Conservation (phyloP, 306 rosid genomes). For the Glycyrrhiza uralensis region DNA sequence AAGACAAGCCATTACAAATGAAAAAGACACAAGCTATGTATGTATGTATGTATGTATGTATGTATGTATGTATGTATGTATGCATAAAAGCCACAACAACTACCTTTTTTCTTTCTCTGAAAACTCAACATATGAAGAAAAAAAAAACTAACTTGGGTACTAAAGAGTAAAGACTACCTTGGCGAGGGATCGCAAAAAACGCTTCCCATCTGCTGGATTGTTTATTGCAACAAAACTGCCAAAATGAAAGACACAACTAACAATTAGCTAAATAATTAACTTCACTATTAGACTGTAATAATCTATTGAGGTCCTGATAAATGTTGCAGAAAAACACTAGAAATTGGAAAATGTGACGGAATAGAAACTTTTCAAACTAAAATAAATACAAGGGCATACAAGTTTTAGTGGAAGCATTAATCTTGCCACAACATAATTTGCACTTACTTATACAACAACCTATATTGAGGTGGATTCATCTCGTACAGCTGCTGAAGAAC, state of each 20-base stretch:
- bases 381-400: neutral
- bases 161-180: too few species aligned
- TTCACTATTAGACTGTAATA: neutral
- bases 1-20: too few species aligned
- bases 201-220: constrained; percentile 61
- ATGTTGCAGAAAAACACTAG: too few species aligned
- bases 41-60: too few species aligned
- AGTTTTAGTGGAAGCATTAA: neutral
- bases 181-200: constrained; percentile 58
- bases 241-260: neutral
- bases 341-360: too few species aligned
- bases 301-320: neutral
- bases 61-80: too few species aligned
- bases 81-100: too few species aligned
- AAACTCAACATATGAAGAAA: too few species aligned
- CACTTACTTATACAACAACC: constrained; percentile 91
- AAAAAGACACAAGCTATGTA: too few species aligned
- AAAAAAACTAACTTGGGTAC: too few species aligned
- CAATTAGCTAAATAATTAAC: neutral
- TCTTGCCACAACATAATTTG: neutral
- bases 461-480: constrained; percentile 89
- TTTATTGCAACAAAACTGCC: constrained; percentile 55
- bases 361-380: neutral
- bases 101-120: too few species aligned
- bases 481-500: constrained; percentile 88